These are phyloP conservation scores for Akanthomyces lecanii DNA, from an alignment of 2,329 filamentous ascomycete genomes.

Conservation along the genomic window DNA sequence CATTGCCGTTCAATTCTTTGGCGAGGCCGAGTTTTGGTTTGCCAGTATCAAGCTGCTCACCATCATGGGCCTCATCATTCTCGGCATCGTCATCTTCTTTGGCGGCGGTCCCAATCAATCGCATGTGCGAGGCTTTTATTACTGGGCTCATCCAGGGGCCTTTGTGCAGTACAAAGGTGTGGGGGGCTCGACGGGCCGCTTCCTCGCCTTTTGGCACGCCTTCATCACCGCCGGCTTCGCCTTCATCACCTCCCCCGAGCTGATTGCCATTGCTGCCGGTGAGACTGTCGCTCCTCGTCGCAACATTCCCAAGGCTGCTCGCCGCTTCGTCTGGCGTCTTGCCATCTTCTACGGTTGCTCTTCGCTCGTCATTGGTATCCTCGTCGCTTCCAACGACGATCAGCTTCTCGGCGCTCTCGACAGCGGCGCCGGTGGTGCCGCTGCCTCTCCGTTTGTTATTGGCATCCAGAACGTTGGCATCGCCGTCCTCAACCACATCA, in stretches of 20 bases:
- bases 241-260: slow-evolving; percentile 60
- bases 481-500: slow-evolving; percentile 57
- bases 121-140: slow-evolving; percentile 41
- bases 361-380: slow-evolving; percentile 56
- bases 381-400: slow-evolving; percentile 61
- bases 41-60: slow-evolving; percentile 57
- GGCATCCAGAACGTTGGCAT: slow-evolving; percentile 66
- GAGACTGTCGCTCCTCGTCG: slow-evolving; percentile 61
- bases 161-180: slow-evolving; percentile 44
- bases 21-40: slow-evolving; percentile 60
- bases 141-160: slow-evolving; percentile 52
- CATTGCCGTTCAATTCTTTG: slow-evolving; percentile 53
- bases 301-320: slow-evolving; percentile 62
- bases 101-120: slow-evolving; percentile 50
- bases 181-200: slow-evolving; percentile 47
- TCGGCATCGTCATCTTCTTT: slow-evolving; percentile 52
- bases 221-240: slow-evolving; percentile 57
- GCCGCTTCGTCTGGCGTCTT: slow-evolving; percentile 58
- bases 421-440: slow-evolving; percentile 36
- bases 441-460: slow-evolving; percentile 60
- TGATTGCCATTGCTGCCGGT: slow-evolving; percentile 59
- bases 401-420: slow-evolving; percentile 56
- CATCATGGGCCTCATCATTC: slow-evolving; percentile 54
- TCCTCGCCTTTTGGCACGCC: slow-evolving; percentile 53
- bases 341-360: slow-evolving; percentile 61